Base-by-base conservation (phyloP, 768 basidiomycete species). In the Mycena crocata region DNA sequence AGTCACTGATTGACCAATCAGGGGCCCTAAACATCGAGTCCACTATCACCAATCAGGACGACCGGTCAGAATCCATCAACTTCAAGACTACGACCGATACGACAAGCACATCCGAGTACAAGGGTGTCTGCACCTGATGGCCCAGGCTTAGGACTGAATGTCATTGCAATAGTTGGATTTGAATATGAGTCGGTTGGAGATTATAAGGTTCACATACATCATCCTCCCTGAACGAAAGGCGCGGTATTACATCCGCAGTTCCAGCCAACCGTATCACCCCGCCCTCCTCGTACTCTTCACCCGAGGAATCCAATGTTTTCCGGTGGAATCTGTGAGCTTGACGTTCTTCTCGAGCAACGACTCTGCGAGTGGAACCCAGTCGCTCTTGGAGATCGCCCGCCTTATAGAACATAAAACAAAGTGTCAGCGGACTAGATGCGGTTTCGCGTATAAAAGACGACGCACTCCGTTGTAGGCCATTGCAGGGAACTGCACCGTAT, bases 381-480 rank as follows among this genome's bases (percentile, higher is more conserved):
- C 23, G 44, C 61, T 55, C 52, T 62, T 62, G 8, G 31, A 26
- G 14, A 55, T 55, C 6, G 13, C 52, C 1, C 54, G 51, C 24
- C 62, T 62, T 26, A 14, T n/a, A n/a, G n/a, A n/a, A n/a, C n/a
- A n/a, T n/a, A n/a, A n/a, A 40, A 23, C 12, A 42, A 9, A n/a
- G n/a, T 21, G 21, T n/a, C 6, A 28, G 48, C 13, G 32, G 12
- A 13, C 5, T 8, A 17, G 21, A 26, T n/a, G 10, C 5, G 35
- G 31, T 4, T 6, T 4, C n/a, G n/a, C n/a, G 7, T n/a, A 45
- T 10, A 15, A 30, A 19, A 15, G 6, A 28, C 17, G n/a, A n/a
- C 62, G 24, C 34, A 62, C 62, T 62, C 62, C 17, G 51, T 62
- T 2, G 62, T 48, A 5, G 62, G 62, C 62, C 62, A 62, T n/a